phyloP scores from a whole-genome alignment of 2,329 filamentous ascomycete species.

The Rhexocercosporidium sp. region DNA sequence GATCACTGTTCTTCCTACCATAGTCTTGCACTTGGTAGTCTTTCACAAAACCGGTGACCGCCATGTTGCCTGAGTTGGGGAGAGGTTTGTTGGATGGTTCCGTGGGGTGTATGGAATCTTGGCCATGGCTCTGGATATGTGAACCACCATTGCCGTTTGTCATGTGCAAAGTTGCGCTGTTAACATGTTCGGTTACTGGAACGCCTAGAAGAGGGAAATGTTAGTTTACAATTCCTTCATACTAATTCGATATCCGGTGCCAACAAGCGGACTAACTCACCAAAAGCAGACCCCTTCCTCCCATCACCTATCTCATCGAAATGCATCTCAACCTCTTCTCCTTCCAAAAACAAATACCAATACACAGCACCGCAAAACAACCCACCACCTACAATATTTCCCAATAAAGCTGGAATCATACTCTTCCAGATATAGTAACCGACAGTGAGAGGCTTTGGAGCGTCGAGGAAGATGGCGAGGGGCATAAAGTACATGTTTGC shows the following conservation, averaged over 20 bases:
- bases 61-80: background rate
- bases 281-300: background rate
- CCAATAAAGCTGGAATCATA: constrained; percentile 57
- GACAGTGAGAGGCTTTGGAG: constrained; percentile 49
- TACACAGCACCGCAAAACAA: constrained; percentile 57
- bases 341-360: constrained; percentile 52
- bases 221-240: background rate
- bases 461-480: constrained; percentile 54
- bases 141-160: background rate
- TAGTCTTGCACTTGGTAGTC: background rate
- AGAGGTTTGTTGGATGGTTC: background rate
- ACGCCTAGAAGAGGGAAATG: no score
- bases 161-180: background rate
- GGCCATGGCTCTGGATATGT: background rate
- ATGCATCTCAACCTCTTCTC: constrained; percentile 37
- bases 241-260: background rate
- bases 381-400: constrained; percentile 59
- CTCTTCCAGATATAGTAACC: constrained; percentile 63
- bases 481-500: constrained; percentile 61
- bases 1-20: background rate
- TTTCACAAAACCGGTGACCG: background rate
- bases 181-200: background rate
- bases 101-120: no score
- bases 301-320: constrained; percentile 29
- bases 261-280: background rate